Percentiles rank a stretch among this genome's conserved stretches.
These are phyloP conservation scores for Cladosporium sphaerospermum DNA, from an alignment of 2,329 filamentous ascomycete genomes.

Conservation along the genomic window DNA sequence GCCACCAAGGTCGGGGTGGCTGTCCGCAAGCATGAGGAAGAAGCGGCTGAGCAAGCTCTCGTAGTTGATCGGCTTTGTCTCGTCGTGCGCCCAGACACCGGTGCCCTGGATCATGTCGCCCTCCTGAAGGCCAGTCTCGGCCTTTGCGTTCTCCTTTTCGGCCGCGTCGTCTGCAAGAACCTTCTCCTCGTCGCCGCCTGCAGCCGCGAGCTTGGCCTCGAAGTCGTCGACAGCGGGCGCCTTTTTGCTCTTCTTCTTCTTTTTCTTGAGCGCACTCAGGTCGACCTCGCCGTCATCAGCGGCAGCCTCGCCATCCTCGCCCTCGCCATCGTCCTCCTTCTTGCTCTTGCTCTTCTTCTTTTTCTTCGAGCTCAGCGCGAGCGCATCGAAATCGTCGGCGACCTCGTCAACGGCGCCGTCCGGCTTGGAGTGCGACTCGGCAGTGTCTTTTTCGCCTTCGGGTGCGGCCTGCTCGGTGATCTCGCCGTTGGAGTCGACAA, in stretches of 20 bases:
- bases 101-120: slow-evolving; percentile 84
- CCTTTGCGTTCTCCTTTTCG: slow-evolving; percentile 46
- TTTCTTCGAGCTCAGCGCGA: slow-evolving; percentile 48
- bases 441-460: slow-evolving; percentile 70
- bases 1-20: slow-evolving; percentile 81
- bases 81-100: slow-evolving; percentile 82
- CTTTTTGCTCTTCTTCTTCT: slow-evolving; percentile 69
- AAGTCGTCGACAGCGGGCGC: slow-evolving; percentile 56
- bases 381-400: slow-evolving; percentile 32
- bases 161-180: slow-evolving; percentile 47
- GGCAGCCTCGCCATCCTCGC: slow-evolving; percentile 38
- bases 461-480: slow-evolving; percentile 64
- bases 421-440: slow-evolving; percentile 62
- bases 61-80: slow-evolving; percentile 73
- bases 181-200: slow-evolving; percentile 47
- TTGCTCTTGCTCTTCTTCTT: slow-evolving; percentile 63
- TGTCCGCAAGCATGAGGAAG: slow-evolving; percentile 88
- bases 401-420: slow-evolving; percentile 27
- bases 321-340: slow-evolving; percentile 35
- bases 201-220: slow-evolving; percentile 59
- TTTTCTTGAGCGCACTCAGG: slow-evolving; percentile 71
- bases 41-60: slow-evolving; percentile 81
- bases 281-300: slow-evolving; percentile 59
- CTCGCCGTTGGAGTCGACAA: slow-evolving; percentile 85
- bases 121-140: slow-evolving; percentile 40